Evolutionary conservation across 441 rosid genomes (phyloP).

Genomic region (Pelargonium myrrhifolium): DNA sequence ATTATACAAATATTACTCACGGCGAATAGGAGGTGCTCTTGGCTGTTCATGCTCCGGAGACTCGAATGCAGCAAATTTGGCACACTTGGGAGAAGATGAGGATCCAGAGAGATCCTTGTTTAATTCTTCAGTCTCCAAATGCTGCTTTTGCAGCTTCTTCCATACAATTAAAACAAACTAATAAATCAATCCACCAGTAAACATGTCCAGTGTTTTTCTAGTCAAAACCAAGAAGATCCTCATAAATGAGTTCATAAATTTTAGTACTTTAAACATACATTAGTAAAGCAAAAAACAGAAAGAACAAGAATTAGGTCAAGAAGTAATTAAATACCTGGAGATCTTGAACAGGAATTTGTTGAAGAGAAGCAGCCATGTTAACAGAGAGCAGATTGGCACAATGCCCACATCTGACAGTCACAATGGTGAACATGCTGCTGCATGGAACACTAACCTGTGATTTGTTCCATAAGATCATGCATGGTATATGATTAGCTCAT

Average conservation of each 20-base stretch:
- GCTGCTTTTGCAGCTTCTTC: slow-evolving; percentile 47
- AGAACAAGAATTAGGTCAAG: not conserved
- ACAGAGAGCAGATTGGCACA: slow-evolving; percentile 82
- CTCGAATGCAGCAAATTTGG: slow-evolving; percentile 36
- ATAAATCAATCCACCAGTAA: not conserved
- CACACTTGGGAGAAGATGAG: slow-evolving; percentile 44
- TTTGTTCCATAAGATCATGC: too few species aligned
- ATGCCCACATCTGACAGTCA: slow-evolving; percentile 93
- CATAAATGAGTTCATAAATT: too few species aligned
- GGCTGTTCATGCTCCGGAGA: slow-evolving; percentile 49
- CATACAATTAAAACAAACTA: slow-evolving; percentile 15
- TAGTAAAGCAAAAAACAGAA: not conserved
- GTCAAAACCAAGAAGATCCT: too few species aligned
- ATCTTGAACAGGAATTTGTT: slow-evolving; percentile 50
- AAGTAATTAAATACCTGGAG: slow-evolving; percentile 36
- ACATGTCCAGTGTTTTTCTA: too few species aligned
- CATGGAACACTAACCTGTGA: slow-evolving; percentile 84
- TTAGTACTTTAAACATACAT: too few species aligned
- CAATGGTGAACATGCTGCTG: slow-evolving; percentile 53
- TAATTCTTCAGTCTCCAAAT: slow-evolving; percentile 33
- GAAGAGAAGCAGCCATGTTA: slow-evolving; percentile 64
- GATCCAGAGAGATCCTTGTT: slow-evolving; percentile 49
- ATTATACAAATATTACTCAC: too few species aligned
- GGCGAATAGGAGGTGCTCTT: slow-evolving; percentile 66
- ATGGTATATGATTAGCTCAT: too few species aligned